A percentile compares a stretch with the other conserved stretches of the same genome.
phyloP scores from a whole-genome alignment of 2,329 filamentous ascomycete genomes.

The Trichoderma afroharzianum region DNA sequence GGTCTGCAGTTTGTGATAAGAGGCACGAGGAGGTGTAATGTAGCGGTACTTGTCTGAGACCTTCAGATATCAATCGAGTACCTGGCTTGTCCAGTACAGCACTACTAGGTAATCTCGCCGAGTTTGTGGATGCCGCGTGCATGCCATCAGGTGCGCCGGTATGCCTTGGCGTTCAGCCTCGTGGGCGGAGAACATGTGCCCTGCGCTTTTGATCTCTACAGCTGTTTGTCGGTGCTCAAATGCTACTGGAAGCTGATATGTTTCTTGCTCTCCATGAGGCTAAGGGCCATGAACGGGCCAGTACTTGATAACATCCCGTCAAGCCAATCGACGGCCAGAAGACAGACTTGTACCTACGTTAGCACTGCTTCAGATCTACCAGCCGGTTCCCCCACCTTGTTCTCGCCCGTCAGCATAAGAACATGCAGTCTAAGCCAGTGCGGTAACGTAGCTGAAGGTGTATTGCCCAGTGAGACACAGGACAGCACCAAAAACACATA shows the following conservation, averaged over 20 bases:
- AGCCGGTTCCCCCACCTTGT: not conserved
- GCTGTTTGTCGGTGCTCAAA: not conserved
- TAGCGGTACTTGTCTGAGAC: not conserved
- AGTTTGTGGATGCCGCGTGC: not conserved
- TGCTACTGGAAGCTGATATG: not conserved
- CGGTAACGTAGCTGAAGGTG: not conserved
- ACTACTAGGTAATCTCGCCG: no score
- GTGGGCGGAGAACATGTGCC: not conserved
- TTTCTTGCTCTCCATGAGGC: not conserved
- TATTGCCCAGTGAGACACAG: not conserved
- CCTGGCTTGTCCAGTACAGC: not conserved
- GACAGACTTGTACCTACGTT: not conserved
- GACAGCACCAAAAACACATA: not conserved
- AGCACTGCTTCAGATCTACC: not conserved
- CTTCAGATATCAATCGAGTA: not conserved
- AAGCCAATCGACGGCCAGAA: not conserved
- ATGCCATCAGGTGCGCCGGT: not conserved
- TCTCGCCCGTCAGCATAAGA: not conserved
- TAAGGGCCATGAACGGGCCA: not conserved
- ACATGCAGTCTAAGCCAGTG: not conserved
- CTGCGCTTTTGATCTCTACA: not conserved
- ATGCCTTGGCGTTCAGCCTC: slow-evolving; percentile 13
- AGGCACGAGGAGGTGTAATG: not conserved
- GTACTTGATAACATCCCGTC: not conserved
- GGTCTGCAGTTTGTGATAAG: not conserved